Evolutionary conservation across 352 stramenopile genomes (phyloP).

Genomic region (Paralagenidium karlingii): DNA sequence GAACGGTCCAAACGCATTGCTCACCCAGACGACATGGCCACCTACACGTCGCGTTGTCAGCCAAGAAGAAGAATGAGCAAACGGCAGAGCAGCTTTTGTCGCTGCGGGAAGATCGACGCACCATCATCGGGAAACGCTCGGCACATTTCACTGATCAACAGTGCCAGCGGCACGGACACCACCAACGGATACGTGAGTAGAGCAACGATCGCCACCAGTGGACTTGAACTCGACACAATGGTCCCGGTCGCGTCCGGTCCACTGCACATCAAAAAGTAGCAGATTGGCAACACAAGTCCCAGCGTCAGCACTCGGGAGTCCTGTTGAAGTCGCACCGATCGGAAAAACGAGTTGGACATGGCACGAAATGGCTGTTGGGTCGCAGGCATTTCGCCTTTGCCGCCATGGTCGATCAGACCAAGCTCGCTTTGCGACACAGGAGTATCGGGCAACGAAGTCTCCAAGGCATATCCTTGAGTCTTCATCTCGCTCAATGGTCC

Average conservation of each 20-base stretch:
- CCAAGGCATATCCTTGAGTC: no score
- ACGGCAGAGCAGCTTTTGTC: neutral
- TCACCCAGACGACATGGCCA: slow-evolving; percentile 77
- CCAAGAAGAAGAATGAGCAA: neutral
- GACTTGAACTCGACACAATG: slow-evolving; percentile 10
- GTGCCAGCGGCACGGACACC: slow-evolving; percentile 82
- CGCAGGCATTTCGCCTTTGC: no score
- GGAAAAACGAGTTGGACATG: no score
- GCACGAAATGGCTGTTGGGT: slow-evolving; percentile 77
- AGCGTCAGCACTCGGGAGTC: neutral
- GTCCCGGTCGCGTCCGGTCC: slow-evolving; percentile 4
- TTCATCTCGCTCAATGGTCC: no score
- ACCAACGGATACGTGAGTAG: slow-evolving; percentile 84
- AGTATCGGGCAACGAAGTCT: no score
- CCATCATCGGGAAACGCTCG: slow-evolving; percentile 76
- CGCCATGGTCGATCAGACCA: no score
- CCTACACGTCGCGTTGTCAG: slow-evolving; percentile 8
- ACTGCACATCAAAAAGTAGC: neutral
- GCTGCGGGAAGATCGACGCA: no score
- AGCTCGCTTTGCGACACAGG: no score
- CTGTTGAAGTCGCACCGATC: no score
- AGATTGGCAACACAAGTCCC: neutral
- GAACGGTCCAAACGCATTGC: no score
- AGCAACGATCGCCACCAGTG: slow-evolving; percentile 72
- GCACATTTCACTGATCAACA: slow-evolving; percentile 88